Conservation (phyloP, 495 filamentous ascomycete genomes). For the Beverwykella pulmonaria region DNA sequence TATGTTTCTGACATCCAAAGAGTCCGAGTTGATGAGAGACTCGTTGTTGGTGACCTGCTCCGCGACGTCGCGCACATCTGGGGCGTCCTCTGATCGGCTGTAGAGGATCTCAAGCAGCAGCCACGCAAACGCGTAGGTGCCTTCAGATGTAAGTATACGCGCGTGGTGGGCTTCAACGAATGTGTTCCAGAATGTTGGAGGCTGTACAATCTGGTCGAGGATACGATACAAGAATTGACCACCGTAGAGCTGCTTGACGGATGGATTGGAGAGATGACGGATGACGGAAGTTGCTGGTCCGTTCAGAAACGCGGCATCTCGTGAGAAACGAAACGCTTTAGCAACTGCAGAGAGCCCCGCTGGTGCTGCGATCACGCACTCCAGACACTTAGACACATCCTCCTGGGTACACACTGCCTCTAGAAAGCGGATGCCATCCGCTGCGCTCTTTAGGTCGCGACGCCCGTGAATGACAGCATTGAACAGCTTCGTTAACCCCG, state of each 20-base stretch:
- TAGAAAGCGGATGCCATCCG: conserved; percentile 61
- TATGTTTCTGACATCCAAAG: conserved; percentile 14
- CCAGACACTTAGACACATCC: conserved; percentile 55
- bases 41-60: conserved; percentile 10
- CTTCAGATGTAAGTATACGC: conserved; percentile 46
- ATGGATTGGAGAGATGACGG: conserved; percentile 40
- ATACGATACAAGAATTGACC: conserved; percentile 61
- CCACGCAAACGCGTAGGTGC: conserved; percentile 60
- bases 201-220: conserved; percentile 57
- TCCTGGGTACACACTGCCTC: conserved; percentile 59
- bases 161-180: conserved; percentile 52
- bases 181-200: conserved; percentile 64
- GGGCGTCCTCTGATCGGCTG: conserved; percentile 41
- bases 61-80: conserved; percentile 23
- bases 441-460: conserved; percentile 27
- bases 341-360: conserved; percentile 55
- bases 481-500: conserved; percentile 24
- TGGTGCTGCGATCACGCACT: conserved; percentile 57
- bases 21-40: conserved; percentile 22
- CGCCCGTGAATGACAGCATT: conserved; percentile 20
- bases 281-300: conserved; percentile 18
- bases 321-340: conserved; percentile 53
- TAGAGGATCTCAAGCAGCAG: conserved; percentile 60
- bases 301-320: conserved; percentile 58
- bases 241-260: conserved; percentile 56